Base-by-base conservation (phyloP, 768 basidiomycete species). In the Agrocybe pediades region DNA sequence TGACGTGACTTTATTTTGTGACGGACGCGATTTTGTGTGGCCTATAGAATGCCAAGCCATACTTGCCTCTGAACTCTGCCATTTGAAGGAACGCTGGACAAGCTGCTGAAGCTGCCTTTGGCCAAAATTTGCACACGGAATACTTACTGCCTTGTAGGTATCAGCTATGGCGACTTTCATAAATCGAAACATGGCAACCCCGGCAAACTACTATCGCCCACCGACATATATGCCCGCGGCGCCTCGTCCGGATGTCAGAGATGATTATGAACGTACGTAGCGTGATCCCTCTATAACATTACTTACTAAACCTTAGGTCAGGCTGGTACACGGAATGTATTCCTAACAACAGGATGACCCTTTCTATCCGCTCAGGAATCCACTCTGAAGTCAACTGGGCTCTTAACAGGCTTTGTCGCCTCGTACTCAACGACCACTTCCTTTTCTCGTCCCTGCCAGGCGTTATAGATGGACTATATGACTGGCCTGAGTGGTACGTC, bases 401-500 rank as follows among this genome's bases (percentile, higher is more conserved):
- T 17, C 81, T 99, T 33, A 88, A 93, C 61, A 86, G 90, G 44
- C 80, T 98, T 9, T 85, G 88, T 56, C 83, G 90, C 17, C 77
- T 92, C n/a, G 87, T 85, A 60, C 80, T 81, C 60, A 88, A 90
- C 61, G 92, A 95, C 46, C 75, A 84, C 47, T 92, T 96, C 69
- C 66, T 82, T 51, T 78, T 98, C 53, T 85, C 33, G 33, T 36
- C 33, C n/a, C 11, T 91, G 46, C 88, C 91, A 0, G 92, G 92
- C 8, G 75, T 95, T 39, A 83, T 90, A 21, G 88, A 93, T 61
- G 88, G 87, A 5, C 75, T 98, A 19, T 88, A 93, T 55, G 89
- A 88, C 64, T 93, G 89, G 88, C 93, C 95, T 2, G 86, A 90
- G 64, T 89, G 86, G 86, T 95, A 90, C 67, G 76, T 85, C 46